Evolutionary conservation across 2,329 filamentous ascomycete species (phyloP).

Genomic region (Fusarium acutatum): DNA sequence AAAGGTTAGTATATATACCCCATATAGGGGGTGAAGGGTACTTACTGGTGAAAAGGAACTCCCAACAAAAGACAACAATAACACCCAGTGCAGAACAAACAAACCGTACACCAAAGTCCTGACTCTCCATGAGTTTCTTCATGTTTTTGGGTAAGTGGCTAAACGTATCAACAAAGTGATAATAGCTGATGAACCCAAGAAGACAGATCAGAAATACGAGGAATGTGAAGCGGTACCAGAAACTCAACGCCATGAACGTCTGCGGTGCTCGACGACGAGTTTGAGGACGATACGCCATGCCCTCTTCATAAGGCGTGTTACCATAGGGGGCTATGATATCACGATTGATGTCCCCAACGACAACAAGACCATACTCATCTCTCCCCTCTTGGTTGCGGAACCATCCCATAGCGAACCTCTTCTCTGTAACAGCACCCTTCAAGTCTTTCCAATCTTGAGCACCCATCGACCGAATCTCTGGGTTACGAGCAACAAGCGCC

Average conservation of each 20-base stretch:
- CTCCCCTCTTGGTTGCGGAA: slow-evolving; percentile 14
- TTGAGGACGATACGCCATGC: slow-evolving; percentile 4
- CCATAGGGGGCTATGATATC: not conserved
- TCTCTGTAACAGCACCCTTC: slow-evolving; percentile 14
- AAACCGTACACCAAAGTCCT: slow-evolving; percentile 54
- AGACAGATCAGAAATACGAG: slow-evolving; percentile 46
- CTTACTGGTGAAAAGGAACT: slow-evolving; percentile 52
- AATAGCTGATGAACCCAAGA: slow-evolving; percentile 51
- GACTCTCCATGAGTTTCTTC: slow-evolving; percentile 49
- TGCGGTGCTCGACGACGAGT: slow-evolving; percentile 15
- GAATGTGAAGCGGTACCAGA: slow-evolving; percentile 47
- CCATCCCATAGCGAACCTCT: slow-evolving; percentile 25
- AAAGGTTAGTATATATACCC: not conserved
- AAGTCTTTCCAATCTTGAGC: slow-evolving; percentile 24
- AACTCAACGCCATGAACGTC: slow-evolving; percentile 49
- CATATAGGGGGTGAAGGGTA: fast-evolving
- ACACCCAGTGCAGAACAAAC: slow-evolving; percentile 54
- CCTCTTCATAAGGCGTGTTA: slow-evolving; percentile 22
- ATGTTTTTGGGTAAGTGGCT: slow-evolving; percentile 36
- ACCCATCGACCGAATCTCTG: slow-evolving; percentile 19
- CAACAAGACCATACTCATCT: slow-evolving; percentile 32
- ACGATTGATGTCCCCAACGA: not conserved
- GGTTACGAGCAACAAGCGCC: slow-evolving; percentile 31
- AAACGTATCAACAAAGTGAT: slow-evolving; percentile 42
- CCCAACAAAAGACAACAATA: slow-evolving; percentile 52